phyloP scores from a whole-genome alignment of 2,329 filamentous ascomycete genomes.

The Dryadomyces quercus-mongolicae region DNA sequence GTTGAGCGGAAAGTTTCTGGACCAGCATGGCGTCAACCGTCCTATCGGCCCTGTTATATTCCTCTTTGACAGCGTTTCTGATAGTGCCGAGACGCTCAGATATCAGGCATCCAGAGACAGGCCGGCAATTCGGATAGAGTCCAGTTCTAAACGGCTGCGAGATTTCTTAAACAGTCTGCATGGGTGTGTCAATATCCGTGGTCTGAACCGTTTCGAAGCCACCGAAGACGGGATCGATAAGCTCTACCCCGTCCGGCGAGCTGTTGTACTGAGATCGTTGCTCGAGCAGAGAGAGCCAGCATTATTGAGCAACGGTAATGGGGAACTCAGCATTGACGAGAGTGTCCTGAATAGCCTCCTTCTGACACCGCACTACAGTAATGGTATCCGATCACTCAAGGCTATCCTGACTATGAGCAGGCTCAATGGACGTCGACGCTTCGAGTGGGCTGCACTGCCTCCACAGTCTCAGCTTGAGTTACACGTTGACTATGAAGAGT shows the following conservation, averaged over 20 bases:
- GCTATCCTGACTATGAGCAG: background rate
- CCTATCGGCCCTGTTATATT: background rate
- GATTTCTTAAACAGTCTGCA: background rate
- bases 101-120: background rate
- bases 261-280: background rate
- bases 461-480: background rate
- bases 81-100: background rate
- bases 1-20: background rate
- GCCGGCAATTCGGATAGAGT: background rate
- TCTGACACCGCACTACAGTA: background rate
- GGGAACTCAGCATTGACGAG: background rate
- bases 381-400: background rate
- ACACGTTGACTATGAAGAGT: background rate
- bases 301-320: background rate
- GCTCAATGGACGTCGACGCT: background rate
- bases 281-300: background rate
- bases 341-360: background rate
- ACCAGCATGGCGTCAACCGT: background rate
- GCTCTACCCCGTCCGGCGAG: background rate
- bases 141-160: background rate
- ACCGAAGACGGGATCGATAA: background rate
- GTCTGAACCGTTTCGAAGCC: background rate
- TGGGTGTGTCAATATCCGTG: background rate
- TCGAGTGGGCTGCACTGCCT: background rate
- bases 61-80: background rate